Percentiles rank a stretch among this genome's conserved stretches.
Conservation (phyloP, 1,139 yeast species). For the Sugiyamaella sp. region DNA sequence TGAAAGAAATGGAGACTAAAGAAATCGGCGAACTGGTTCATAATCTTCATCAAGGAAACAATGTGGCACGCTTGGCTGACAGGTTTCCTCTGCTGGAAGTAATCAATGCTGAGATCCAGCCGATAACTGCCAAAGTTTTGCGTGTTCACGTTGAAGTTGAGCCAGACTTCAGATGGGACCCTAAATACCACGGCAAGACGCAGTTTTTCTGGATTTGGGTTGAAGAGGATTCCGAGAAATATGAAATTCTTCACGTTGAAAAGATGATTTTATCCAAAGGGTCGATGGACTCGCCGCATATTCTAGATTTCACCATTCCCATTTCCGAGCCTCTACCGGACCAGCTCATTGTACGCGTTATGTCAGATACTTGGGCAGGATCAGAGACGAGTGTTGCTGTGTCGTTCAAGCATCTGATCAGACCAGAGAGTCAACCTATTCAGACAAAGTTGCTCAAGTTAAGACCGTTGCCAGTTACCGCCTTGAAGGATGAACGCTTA, state of each 20-base stretch:
- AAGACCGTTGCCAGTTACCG: constrained; percentile 84
- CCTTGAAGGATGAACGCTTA: constrained; percentile 67
- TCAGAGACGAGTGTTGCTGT: constrained; percentile 76
- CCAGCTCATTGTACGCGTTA: constrained; percentile 75
- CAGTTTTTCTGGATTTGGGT: constrained; percentile 95
- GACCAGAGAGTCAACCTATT: constrained; percentile 85
- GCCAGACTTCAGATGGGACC: constrained; percentile 87
- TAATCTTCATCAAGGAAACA: constrained; percentile 71
- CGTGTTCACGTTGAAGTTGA: constrained; percentile 70
- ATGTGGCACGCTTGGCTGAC: constrained; percentile 61
- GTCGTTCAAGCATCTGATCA: constrained; percentile 72
- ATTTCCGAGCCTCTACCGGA: constrained; percentile 83
- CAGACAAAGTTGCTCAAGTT: constrained; percentile 77
- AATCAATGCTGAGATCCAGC: constrained; percentile 79
- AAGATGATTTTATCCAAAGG: constrained; percentile 68
- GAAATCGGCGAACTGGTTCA: constrained; percentile 92
- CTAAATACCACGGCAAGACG: constrained; percentile 74
- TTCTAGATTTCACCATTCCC: constrained; percentile 91
- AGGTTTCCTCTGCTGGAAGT: constrained; percentile 74
- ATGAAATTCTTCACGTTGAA: constrained; percentile 78
- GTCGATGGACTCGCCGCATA: constrained; percentile 61
- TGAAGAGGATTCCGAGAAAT: constrained; percentile 72
- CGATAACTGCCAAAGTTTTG: constrained; percentile 85
- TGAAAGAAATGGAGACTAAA: constrained; percentile 71
- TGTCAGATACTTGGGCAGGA: constrained; percentile 91